These are phyloP conservation scores for Chiua virens DNA, from an alignment of 768 basidiomycete species.

Conservation along the genomic window DNA sequence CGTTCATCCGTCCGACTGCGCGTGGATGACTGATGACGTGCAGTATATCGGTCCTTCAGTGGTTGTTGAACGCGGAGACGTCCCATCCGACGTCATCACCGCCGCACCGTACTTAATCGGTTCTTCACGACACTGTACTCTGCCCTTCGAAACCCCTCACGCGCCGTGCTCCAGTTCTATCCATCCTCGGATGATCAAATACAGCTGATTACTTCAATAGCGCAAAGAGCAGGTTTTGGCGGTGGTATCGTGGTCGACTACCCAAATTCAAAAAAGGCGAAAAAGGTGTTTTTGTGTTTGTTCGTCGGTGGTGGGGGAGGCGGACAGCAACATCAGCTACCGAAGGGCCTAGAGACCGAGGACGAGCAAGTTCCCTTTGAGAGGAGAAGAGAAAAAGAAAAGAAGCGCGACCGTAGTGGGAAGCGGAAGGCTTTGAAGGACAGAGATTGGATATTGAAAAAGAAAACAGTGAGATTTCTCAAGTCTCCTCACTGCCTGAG, in stretches of 20 bases:
- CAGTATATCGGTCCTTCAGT: conserved; percentile 98
- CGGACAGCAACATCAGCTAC: conserved; percentile 61
- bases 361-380: conserved; percentile 71
- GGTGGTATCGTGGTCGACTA: conserved; percentile 97
- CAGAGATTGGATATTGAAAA: conserved; percentile 92
- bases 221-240: conserved; percentile 94
- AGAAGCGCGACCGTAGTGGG: conserved; percentile 52
- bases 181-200: conserved; percentile 97
- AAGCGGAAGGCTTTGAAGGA: conserved; percentile 75
- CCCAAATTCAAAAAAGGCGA: conserved; percentile 94
- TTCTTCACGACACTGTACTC: conserved; percentile 95
- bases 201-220: conserved; percentile 88
- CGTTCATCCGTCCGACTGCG: background rate
- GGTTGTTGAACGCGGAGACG: conserved; percentile 96
- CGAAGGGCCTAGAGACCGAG: conserved; percentile 74
- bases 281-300: conserved; percentile 91
- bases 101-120: conserved; percentile 75
- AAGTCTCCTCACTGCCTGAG: background rate
- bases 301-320: conserved; percentile 79
- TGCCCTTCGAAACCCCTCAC: conserved; percentile 78
- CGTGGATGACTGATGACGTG: background rate
- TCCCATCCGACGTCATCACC: conserved; percentile 87
- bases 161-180: conserved; percentile 92
- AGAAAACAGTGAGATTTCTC: conserved; percentile 76
- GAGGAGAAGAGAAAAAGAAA: conserved; percentile 69